Evolutionary conservation across 805 yeast species (phyloP).

Genomic region (Komagataella ulmi): DNA sequence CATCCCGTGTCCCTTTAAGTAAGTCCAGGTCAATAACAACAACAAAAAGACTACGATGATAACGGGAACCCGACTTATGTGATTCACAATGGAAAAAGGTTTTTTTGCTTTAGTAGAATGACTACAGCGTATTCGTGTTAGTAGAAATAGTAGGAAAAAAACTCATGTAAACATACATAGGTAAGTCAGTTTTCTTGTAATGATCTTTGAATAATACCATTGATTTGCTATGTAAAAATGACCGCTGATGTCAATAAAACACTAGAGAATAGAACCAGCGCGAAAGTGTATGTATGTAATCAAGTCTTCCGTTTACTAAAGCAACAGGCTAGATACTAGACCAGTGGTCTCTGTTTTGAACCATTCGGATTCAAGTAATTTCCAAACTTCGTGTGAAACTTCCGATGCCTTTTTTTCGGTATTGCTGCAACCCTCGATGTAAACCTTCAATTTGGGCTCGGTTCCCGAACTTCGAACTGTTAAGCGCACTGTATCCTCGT

Average conservation of each 20-base stretch:
- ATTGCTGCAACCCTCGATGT: constrained; percentile 61
- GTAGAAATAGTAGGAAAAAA: background rate
- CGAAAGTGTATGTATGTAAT: background rate
- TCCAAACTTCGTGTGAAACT: constrained; percentile 61
- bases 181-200: constrained; percentile 34
- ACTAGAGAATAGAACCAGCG: background rate
- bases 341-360: constrained; percentile 38
- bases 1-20: background rate
- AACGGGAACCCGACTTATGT: background rate
- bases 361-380: constrained; percentile 43
- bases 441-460: constrained; percentile 87
- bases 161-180: constrained; percentile 20
- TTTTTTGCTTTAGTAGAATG: background rate
- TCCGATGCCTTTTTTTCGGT: constrained; percentile 30
- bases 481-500: constrained; percentile 34
- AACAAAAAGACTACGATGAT: background rate
- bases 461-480: constrained; percentile 95
- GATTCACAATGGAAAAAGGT: background rate
- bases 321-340: constrained; percentile 2
- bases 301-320: constrained; percentile 12
- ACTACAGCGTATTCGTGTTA: background rate
- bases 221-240: background rate
- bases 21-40: background rate
- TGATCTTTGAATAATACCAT: constrained; percentile 3
- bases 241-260: background rate